These are phyloP conservation scores for Fraxinus nigra DNA, from an alignment of 305 asterid species.

Conservation along the genomic window DNA sequence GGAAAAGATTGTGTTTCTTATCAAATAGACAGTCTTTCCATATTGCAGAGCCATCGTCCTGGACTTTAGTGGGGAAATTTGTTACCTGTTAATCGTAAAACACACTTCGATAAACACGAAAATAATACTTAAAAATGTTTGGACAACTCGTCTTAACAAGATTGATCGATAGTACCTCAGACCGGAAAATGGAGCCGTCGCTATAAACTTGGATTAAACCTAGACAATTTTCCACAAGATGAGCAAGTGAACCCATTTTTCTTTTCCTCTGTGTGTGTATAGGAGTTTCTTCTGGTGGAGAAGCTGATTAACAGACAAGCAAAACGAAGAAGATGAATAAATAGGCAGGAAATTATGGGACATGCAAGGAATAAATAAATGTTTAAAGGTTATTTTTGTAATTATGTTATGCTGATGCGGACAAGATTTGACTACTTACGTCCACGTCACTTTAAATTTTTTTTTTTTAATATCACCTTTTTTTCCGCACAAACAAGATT, in stretches of 20 bases:
- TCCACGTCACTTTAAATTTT: background rate
- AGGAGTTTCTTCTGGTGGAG: background rate
- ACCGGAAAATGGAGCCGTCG: conserved; percentile 55
- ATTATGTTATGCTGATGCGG: background rate
- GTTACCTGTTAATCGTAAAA: background rate
- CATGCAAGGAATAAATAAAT: background rate
- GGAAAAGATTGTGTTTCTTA: conserved; percentile 36
- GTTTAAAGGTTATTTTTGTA: background rate
- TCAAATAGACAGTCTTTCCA: conserved; percentile 63
- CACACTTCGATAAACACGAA: background rate
- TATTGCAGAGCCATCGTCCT: conserved; percentile 48
- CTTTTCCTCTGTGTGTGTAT: background rate
- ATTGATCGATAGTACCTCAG: conserved; percentile 5
- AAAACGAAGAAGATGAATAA: conserved; percentile 18
- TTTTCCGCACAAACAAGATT: too few relatives aligned
- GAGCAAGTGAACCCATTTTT: conserved; percentile 54
- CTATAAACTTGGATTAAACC: conserved; percentile 57
- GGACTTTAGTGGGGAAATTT: conserved; percentile 33
- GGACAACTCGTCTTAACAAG: background rate
- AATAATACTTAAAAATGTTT: background rate
- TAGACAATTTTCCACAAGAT: conserved; percentile 47
- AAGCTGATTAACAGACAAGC: background rate
- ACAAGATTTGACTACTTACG: background rate
- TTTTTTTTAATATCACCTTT: too few relatives aligned
- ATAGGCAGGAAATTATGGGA: conserved; percentile 19